Evolutionary conservation across 257 asterid species (phyloP).

Genomic region (Salvia hispanica): DNA sequence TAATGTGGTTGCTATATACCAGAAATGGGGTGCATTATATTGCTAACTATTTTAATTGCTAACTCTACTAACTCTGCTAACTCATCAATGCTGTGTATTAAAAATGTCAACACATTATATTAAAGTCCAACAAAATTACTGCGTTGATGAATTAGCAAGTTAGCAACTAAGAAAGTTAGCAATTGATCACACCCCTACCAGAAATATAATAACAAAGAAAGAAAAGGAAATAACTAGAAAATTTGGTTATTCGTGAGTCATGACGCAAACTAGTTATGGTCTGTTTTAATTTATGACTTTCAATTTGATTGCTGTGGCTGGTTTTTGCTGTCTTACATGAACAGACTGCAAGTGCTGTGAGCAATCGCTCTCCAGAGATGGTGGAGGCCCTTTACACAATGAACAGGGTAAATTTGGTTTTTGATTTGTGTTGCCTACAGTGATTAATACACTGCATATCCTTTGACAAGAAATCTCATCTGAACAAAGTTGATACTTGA

Average conservation of each 20-base stretch:
- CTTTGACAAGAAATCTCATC: background rate
- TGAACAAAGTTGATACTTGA: background rate
- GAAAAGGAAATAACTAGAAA: background rate
- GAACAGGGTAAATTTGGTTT: conserved; percentile 49
- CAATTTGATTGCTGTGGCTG: conserved; percentile 25
- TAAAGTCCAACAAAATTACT: too few species aligned
- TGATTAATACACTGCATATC: conserved; percentile 18
- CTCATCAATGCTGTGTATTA: too few species aligned
- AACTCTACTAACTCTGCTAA: too few species aligned
- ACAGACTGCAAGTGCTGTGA: conserved; percentile 75
- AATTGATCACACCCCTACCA: too few species aligned
- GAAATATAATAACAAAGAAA: background rate
- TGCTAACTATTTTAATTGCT: too few species aligned
- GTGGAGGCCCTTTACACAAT: conserved; percentile 77
- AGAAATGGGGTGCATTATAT: too few species aligned
- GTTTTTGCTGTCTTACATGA: conserved; percentile 26
- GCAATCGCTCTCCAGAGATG: conserved; percentile 71
- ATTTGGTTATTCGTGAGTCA: conserved; percentile 2
- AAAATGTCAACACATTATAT: too few species aligned
- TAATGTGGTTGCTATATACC: conserved; percentile 6
- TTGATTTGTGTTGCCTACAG: conserved; percentile 1
- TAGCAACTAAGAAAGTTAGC: too few species aligned
- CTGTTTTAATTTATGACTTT: conserved; percentile 3
- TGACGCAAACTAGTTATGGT: background rate
- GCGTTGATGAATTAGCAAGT: too few species aligned